Evolutionary conservation across 2,329 filamentous ascomycete species (phyloP).

Genomic region (Ophidiomyces ophidiicola): DNA sequence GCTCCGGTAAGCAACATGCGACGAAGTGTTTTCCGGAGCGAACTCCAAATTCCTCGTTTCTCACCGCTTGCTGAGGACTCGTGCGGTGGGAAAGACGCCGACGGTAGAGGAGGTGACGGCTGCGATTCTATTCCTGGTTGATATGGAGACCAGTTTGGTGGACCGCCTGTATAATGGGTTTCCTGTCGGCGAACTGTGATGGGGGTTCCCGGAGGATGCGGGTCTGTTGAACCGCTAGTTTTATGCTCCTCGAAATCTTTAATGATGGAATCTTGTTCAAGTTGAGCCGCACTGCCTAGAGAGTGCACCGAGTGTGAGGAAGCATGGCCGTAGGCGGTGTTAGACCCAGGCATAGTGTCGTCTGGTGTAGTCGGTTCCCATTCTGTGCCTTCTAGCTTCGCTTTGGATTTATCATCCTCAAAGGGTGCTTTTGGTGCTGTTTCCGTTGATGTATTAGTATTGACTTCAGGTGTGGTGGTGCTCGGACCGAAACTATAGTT

Average conservation of each 20-base stretch:
- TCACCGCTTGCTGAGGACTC: neutral
- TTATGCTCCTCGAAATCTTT: constrained; percentile 11
- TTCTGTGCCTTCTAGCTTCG: no score
- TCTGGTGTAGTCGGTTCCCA: neutral
- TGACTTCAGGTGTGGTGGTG: no score
- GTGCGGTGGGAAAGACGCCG: neutral
- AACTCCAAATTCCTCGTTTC: constrained; percentile 12
- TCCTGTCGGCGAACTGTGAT: constrained; percentile 9
- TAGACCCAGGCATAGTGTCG: neutral
- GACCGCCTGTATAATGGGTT: constrained; percentile 12
- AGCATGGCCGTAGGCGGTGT: neutral
- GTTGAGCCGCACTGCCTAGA: constrained; percentile 5
- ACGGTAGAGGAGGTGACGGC: neutral
- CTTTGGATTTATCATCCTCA: no score
- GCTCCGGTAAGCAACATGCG: constrained; percentile 27
- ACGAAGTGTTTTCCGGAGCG: constrained; percentile 19
- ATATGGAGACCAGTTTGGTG: constrained; percentile 21
- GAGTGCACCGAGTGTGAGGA: constrained; percentile 9
- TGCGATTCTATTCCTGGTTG: constrained; percentile 4
- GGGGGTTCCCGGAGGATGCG: constrained; percentile 6
- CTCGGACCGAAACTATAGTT: no score
- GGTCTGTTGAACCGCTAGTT: constrained; percentile 13
- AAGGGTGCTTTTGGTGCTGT: no score
- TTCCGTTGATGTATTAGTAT: no score
- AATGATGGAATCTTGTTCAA: constrained; percentile 12